Conservation (phyloP, 2,329 filamentous ascomycete species). For the Neocatenulostroma microsporum region DNA sequence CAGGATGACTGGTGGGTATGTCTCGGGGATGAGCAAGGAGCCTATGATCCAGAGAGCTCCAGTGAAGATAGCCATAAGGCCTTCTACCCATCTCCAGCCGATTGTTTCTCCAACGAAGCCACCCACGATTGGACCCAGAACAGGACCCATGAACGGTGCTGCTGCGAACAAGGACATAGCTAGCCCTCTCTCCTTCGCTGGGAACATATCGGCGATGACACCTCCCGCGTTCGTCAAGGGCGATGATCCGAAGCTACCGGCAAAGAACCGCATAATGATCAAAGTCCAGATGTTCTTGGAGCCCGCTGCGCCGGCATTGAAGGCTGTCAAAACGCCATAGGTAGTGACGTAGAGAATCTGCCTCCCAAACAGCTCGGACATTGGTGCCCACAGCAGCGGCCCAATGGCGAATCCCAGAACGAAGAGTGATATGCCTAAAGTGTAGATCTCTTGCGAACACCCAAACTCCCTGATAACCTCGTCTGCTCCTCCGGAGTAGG, state of each 20-base stretch:
- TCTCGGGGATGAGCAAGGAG: conserved; percentile 49
- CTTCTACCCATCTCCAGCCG: conserved; percentile 64
- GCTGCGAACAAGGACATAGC: conserved; percentile 59
- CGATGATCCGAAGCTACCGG: conserved; percentile 37
- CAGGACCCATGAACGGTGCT: conserved; percentile 60
- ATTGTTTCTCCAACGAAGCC: conserved; percentile 56
- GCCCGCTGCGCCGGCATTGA: conserved; percentile 37
- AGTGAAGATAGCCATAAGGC: conserved; percentile 55
- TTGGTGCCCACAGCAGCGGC: conserved; percentile 54
- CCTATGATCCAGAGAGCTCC: conserved; percentile 52
- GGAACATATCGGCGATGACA: conserved; percentile 42
- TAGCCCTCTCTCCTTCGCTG: conserved; percentile 34
- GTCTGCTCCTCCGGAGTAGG: conserved; percentile 52
- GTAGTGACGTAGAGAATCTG: conserved; percentile 32
- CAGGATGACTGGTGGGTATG: conserved; percentile 52
- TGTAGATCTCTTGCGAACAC: conserved; percentile 47
- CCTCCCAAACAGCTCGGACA: conserved; percentile 54
- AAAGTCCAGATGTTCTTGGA: conserved; percentile 39
- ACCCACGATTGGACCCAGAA: conserved; percentile 55
- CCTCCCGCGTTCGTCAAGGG: conserved; percentile 41
- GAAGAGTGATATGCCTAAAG: conserved; percentile 57
- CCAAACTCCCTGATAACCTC: conserved; percentile 51
- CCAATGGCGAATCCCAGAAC: conserved; percentile 53
- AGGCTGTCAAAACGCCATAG: conserved; percentile 31
- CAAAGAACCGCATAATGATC: conserved; percentile 40